Evolutionary conservation across 1,139 yeast genomes (phyloP), one percentile per base, ranked within the genome.

Genomic region (Arxiozyma heterogenica): DNA sequence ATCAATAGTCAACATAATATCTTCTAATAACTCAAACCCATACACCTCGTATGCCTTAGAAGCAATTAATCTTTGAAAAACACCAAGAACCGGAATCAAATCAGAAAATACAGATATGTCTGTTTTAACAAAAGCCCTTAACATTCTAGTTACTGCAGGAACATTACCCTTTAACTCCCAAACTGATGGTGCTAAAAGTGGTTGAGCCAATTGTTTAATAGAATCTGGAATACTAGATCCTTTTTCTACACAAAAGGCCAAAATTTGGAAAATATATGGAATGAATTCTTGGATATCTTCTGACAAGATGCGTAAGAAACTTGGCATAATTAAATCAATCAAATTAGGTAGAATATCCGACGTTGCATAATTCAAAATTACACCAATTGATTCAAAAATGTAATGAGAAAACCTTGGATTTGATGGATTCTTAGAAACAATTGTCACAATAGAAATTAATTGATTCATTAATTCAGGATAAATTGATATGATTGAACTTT

Each of bases 121-220:
- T 51, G 79, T 83, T 47, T 75, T 74, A 46, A 93, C 75, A 39
- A 93, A 83, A 4, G 91, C 83, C 55, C 83, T 79, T 53, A 94
- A 73, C 53, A 93, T 75, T 60, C 96, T 79, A 0, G 95, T 86
- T 22, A 93, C 81, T 3, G 97, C 97, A 1, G 98, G 98, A 47
- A 91, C 82, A 64, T 93, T 93, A 23, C 98, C 98, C 61, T 83
- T 79, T 56, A 81, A 81, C 67, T 93, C 98, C 98, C 98, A 94
- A 45, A 90, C 83, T 7, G 83, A 71, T 20, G 98, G 98, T 1
- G 96, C 81, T 67, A 94, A 75, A 44, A 94, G 74, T 0, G 98
- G 98, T 59, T 82, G 82, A 34, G 89, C 77, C 53, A 94, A 74
- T 54, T 80, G 82, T 55, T 76, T 78, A 64, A 83, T 88, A 43